A percentile compares a stretch with the other conserved stretches of the same genome.
phyloP scores from a whole-genome alignment of 2,329 filamentous ascomycete genomes.

The Annulohypoxylon truncatum region DNA sequence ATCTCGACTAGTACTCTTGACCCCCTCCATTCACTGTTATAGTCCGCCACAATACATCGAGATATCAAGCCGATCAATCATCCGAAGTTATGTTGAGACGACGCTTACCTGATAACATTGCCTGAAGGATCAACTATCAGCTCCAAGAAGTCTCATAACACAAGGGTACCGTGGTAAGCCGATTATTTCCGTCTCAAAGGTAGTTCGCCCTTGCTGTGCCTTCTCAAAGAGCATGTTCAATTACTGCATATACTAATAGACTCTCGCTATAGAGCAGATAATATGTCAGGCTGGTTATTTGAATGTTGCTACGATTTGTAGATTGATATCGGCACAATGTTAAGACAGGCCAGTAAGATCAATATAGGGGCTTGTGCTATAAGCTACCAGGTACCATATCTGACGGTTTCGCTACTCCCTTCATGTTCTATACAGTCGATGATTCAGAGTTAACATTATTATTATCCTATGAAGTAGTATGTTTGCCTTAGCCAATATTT shows the following conservation, averaged over 20 bases:
- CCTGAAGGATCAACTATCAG: no score
- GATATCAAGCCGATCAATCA: no score
- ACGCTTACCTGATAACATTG: no score
- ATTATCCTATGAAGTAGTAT: neutral
- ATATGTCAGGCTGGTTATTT: no score
- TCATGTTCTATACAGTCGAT: neutral
- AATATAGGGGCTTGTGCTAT: neutral
- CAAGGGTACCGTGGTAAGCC: neutral
- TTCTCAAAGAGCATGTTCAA: neutral
- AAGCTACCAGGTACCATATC: neutral
- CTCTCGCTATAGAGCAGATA: neutral
- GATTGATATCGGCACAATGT: neutral
- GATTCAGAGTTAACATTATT: neutral
- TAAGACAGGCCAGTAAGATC: neutral
- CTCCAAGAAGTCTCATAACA: neutral
- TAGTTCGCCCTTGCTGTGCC: neutral
- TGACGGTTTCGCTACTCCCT: no score
- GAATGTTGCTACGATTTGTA: neutral
- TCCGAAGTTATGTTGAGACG: no score
- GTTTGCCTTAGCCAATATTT: neutral
- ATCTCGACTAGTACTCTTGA: no score
- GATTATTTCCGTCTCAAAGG: neutral
- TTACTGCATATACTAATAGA: neutral
- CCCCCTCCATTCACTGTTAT: no score
- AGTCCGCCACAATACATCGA: no score